Percentiles rank a stretch among this genome's conserved stretches.
Conservation (phyloP, 371 early-diverging fungal genomes). For the Syncephalastrum racemosum region DNA sequence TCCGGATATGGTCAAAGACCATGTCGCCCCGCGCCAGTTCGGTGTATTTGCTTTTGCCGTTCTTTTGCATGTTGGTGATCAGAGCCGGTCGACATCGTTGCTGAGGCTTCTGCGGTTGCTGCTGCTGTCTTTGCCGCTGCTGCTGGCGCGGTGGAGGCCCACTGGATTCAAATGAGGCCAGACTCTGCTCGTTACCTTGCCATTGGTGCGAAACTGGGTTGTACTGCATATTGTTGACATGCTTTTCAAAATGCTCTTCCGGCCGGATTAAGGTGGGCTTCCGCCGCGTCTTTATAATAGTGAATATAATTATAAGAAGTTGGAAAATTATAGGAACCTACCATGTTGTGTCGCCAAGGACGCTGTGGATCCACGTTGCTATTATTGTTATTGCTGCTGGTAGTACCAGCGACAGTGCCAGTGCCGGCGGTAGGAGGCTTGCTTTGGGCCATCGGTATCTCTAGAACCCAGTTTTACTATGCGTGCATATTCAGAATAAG, state of each 20-base stretch:
- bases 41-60: conserved; percentile 13
- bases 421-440: neutral
- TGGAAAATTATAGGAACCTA: neutral
- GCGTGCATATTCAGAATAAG: too few species aligned
- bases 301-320: neutral
- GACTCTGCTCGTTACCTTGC: conserved; percentile 37
- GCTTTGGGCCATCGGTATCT: too few species aligned
- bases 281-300: conserved; percentile 17
- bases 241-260: conserved; percentile 19
- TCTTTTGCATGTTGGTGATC: conserved; percentile 21
- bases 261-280: conserved; percentile 28
- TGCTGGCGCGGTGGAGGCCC: too few species aligned
- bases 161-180: conserved; percentile 16
- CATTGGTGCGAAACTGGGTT: conserved; percentile 22
- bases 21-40: conserved; percentile 18
- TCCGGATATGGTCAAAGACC: conserved; percentile 19
- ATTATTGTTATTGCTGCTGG: too few species aligned
- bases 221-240: conserved; percentile 35
- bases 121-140: neutral
- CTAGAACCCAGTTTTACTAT: too few species aligned
- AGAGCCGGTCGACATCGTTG: conserved; percentile 23
- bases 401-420: too few species aligned
- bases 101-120: neutral
- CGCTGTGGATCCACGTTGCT: conserved; percentile 19
- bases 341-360: conserved; percentile 35